Base-by-base conservation (phyloP, 1,139 yeast species). In the Pichia sp. region DNA sequence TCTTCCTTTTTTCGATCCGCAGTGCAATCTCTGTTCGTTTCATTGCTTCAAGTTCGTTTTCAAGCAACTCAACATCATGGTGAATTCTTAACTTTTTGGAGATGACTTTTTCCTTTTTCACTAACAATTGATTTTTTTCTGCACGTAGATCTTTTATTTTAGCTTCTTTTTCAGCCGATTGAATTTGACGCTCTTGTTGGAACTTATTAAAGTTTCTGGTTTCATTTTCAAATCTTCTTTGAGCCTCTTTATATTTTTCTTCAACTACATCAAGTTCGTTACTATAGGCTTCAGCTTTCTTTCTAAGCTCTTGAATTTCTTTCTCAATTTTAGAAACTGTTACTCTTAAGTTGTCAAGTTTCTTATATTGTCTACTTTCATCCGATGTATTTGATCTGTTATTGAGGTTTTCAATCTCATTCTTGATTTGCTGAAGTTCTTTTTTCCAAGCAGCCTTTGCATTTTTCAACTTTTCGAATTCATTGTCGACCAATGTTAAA, bases 361-460 rank as follows among this genome's bases (percentile, higher is more conserved):
- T 71, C 36, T 66, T 66, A 36, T 67, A 65, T 35, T 63, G 67
- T 49, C 72, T 68, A 36, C 66, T 68, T 51, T 71, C 76, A 45
- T 64, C 66, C n/a, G 60, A 61, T 43, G 64, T 66, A 42, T 63
- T 64, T 36, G 73, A 72, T 49, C 74, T 74, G 20, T 60, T 64
- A 51, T 71, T 74, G 43, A 79, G 61, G 38, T 61, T 61, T 32
- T 79, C 86, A 51, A 79, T 78, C 40, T 78, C 84, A 46, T 70
- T 69, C 48, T 72, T 74, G 39, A 74, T 59, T 5, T 78, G 72
- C 12, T 68, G 57, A 21, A 74, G 58, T 52, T 70, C 71, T 50
- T 77, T 79, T 49, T 72, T 69, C 54, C 79, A 76, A 43, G 82
- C 89, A 47, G 70, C 73, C 56, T 79, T 79, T 42, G 72, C 62